These are phyloP conservation scores for Fragaria vesca DNA, from an alignment of 306 rosid species.

Conservation along the genomic window DNA sequence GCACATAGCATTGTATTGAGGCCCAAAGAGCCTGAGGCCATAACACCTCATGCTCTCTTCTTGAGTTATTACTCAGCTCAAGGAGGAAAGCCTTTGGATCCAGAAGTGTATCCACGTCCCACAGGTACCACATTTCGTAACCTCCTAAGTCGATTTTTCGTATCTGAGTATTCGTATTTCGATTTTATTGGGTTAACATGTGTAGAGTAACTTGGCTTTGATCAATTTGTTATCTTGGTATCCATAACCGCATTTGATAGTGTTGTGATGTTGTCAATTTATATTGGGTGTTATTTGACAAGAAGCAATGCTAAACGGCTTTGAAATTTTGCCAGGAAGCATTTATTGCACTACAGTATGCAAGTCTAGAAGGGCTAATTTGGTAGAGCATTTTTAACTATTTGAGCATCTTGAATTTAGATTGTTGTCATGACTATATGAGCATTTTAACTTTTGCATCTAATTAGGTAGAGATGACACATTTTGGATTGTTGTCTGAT, in stretches of 20 bases:
- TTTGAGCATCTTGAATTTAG: too few relatives aligned
- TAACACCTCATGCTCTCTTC: conserved; percentile 79
- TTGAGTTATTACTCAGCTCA: conserved; percentile 43
- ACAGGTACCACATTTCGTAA: conserved; percentile 44
- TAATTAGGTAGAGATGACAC: not conserved
- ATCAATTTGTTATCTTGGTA: not conserved
- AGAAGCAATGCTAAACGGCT: too few relatives aligned
- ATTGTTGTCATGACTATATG: not conserved
- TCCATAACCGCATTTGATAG: not conserved
- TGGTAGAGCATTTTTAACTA: too few relatives aligned
- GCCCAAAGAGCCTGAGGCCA: conserved; percentile 49
- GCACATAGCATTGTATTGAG: conserved; percentile 82
- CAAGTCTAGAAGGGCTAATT: not conserved
- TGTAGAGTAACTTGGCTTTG: not conserved
- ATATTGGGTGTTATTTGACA: too few relatives aligned
- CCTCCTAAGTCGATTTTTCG: conserved; percentile 3
- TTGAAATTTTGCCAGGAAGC: not conserved
- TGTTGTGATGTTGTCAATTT: not conserved
- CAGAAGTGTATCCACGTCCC: conserved; percentile 93
- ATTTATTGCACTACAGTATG: not conserved
- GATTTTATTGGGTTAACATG: not conserved
- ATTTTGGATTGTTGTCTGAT: not conserved
- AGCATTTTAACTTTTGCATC: not conserved
- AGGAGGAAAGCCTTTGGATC: conserved; percentile 59
- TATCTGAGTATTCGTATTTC: not conserved